Conservation (phyloP, 2,329 filamentous ascomycete genomes). For the Talaromyces sp. region DNA sequence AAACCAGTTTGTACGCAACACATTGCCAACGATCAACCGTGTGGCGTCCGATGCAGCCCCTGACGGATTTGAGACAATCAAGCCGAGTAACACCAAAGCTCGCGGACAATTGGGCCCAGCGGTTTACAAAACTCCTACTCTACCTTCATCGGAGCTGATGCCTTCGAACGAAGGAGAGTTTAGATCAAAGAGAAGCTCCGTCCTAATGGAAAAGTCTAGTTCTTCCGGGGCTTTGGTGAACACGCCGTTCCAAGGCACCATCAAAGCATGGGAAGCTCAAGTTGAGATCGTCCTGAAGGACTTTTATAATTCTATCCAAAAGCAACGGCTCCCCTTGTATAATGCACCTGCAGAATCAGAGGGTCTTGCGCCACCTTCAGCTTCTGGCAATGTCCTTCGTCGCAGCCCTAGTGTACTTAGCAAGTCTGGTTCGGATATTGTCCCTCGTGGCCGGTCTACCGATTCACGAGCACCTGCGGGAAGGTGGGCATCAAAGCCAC, state of each 20-base stretch:
- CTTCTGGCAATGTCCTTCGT: conserved; percentile 58
- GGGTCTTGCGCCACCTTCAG: conserved; percentile 17
- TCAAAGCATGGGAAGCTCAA: conserved; percentile 80
- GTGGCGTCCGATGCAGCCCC: conserved; percentile 68
- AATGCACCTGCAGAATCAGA: conserved; percentile 53
- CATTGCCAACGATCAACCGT: conserved; percentile 79
- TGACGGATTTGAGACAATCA: conserved; percentile 57
- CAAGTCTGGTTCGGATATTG: conserved; percentile 79
- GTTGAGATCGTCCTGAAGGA: conserved; percentile 87
- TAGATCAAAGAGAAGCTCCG: conserved; percentile 9
- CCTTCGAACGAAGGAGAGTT: conserved; percentile 7
- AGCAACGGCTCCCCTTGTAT: conserved; percentile 79
- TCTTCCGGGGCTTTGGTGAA: conserved; percentile 67
- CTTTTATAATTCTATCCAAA: conserved; percentile 84
- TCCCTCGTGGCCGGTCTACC: conserved; percentile 63
- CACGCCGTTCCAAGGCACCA: conserved; percentile 65
- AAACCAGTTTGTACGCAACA: conserved; percentile 92
- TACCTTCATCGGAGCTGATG: conserved; percentile 6
- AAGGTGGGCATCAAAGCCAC: conserved; percentile 79
- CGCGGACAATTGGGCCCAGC: conserved; percentile 33
- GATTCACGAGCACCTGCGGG: conserved; percentile 61
- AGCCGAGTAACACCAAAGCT: conserved; percentile 21
- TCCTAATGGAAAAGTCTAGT: conserved; percentile 12
- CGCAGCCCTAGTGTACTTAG: conserved; percentile 86
- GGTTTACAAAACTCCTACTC: conserved; percentile 15